phyloP scores from a whole-genome alignment of 495 filamentous ascomycete species.

The Hypoxylon cercidicola region DNA sequence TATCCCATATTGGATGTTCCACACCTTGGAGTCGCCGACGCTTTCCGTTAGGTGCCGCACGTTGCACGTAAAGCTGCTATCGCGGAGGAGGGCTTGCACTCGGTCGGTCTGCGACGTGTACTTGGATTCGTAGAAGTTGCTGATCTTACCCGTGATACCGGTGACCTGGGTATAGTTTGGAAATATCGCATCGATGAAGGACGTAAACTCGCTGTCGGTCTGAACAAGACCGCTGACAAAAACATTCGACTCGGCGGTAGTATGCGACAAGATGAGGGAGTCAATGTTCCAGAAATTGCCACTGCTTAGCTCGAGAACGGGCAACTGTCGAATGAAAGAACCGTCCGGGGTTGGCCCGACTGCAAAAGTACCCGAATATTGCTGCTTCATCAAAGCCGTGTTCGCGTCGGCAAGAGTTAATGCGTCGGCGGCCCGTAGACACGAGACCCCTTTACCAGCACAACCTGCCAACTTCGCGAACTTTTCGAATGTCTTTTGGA shows the following conservation, averaged over 20 bases:
- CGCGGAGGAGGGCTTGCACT: constrained; percentile 46
- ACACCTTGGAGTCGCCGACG: constrained; percentile 42
- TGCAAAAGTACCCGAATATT: constrained; percentile 52
- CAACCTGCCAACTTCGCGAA: constrained; percentile 61
- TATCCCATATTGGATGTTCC: constrained; percentile 53
- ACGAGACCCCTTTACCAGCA: constrained; percentile 53
- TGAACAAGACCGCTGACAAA: constrained; percentile 57
- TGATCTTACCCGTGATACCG: constrained; percentile 47
- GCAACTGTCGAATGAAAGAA: constrained; percentile 56
- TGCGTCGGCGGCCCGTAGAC: constrained; percentile 52
- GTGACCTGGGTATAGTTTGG: constrained; percentile 47
- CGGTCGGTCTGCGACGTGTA: constrained; percentile 49
- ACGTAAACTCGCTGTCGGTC: constrained; percentile 63
- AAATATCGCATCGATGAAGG: constrained; percentile 57
- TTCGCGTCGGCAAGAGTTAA: constrained; percentile 55
- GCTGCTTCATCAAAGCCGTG: constrained; percentile 44
- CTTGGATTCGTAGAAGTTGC: constrained; percentile 46
- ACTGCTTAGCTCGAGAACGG: constrained; percentile 53
- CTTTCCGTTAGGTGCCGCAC: constrained; percentile 54
- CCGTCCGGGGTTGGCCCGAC: constrained; percentile 60
- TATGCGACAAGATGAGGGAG: constrained; percentile 54
- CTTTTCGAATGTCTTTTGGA: constrained; percentile 54
- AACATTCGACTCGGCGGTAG: constrained; percentile 51
- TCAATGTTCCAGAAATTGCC: constrained; percentile 58
- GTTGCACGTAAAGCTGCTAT: constrained; percentile 54